A percentile compares a stretch with the other conserved stretches of the same genome.
These are phyloP conservation scores for Arthrinium puccinioides DNA, from an alignment of 2,329 filamentous ascomycete genomes.

Conservation along the genomic window DNA sequence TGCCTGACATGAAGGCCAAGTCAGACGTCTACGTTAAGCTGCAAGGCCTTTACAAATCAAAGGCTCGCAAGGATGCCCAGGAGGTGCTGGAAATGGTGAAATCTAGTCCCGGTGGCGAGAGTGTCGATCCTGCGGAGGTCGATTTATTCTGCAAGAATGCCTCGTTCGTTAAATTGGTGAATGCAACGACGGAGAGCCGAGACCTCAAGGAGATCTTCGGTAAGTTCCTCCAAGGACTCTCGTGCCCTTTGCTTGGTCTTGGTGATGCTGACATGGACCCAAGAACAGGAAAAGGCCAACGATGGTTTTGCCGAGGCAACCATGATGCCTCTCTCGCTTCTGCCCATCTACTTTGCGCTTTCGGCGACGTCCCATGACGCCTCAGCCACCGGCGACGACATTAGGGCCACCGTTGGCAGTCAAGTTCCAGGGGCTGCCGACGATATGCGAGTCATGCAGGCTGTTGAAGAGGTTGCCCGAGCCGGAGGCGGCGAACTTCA, in stretches of 20 bases:
- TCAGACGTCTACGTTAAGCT: conserved; percentile 83
- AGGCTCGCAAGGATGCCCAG: conserved; percentile 70
- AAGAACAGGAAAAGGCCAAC: conserved; percentile 47
- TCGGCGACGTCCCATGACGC: conserved; percentile 41
- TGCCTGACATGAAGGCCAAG: conserved; percentile 97
- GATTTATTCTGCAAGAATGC: conserved; percentile 95
- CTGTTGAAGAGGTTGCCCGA: conserved; percentile 62
- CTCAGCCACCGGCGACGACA: conserved; percentile 41
- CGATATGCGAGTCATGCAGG: conserved; percentile 43
- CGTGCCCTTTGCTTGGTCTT: conserved; percentile 3
- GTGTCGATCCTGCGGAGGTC: conserved; percentile 65
- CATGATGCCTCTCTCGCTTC: conserved; percentile 48
- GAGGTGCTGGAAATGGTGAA: conserved; percentile 66
- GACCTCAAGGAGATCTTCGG: conserved; percentile 46
- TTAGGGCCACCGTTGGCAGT: conserved; percentile 38
- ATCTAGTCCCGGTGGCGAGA: conserved; percentile 36
- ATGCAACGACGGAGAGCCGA: conserved; percentile 36
- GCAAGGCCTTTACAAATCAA: conserved; percentile 87
- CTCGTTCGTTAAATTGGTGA: conserved; percentile 83
- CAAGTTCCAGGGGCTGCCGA: conserved; percentile 38
- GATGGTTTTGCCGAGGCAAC: conserved; percentile 44
- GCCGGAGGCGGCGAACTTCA: conserved; percentile 82
- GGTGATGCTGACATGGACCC: conserved; percentile 17
- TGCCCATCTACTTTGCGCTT: conserved; percentile 64
- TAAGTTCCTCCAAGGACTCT: conserved; percentile 28